phyloP scores from a whole-genome alignment of 305 asterid species.

The Plantago coronopus region DNA sequence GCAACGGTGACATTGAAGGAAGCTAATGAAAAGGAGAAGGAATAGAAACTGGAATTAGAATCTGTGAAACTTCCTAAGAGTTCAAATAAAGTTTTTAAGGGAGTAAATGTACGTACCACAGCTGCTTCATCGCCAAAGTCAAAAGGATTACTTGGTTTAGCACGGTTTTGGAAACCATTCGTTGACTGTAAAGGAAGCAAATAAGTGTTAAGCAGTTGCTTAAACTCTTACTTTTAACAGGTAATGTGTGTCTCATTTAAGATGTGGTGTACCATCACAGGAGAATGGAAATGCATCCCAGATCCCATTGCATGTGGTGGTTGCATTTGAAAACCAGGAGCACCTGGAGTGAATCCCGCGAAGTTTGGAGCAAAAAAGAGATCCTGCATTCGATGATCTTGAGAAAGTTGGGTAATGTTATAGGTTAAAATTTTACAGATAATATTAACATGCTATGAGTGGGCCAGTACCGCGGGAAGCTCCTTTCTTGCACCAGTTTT shows the following conservation, averaged over 20 bases:
- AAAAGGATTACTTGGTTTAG: slow-evolving; percentile 66
- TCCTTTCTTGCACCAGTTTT: slow-evolving; percentile 50
- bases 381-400: slow-evolving; percentile 41
- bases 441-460: slow-evolving; percentile 2
- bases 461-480: slow-evolving; percentile 59
- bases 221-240: slow-evolving; percentile 3
- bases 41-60: neutral
- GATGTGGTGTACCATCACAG: slow-evolving; percentile 42
- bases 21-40: slow-evolving; percentile 32
- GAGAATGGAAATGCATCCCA: slow-evolving; percentile 46
- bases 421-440: neutral
- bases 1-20: slow-evolving; percentile 50
- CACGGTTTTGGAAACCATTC: slow-evolving; percentile 29
- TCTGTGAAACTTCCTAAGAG: neutral
- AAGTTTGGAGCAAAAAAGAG: slow-evolving; percentile 57
- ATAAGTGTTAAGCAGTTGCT: neutral
- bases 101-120: slow-evolving; percentile 35
- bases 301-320: slow-evolving; percentile 49
- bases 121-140: slow-evolving; percentile 53
- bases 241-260: neutral
- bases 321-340: slow-evolving; percentile 51
- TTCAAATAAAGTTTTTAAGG: neutral
- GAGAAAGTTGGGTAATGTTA: neutral
- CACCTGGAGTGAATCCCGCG: slow-evolving; percentile 37
- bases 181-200: slow-evolving; percentile 35